Evolutionary conservation across 2,329 filamentous ascomycete species (phyloP), one percentile per base, ranked within the genome.

Genomic region (Claviceps humidiphila): DNA sequence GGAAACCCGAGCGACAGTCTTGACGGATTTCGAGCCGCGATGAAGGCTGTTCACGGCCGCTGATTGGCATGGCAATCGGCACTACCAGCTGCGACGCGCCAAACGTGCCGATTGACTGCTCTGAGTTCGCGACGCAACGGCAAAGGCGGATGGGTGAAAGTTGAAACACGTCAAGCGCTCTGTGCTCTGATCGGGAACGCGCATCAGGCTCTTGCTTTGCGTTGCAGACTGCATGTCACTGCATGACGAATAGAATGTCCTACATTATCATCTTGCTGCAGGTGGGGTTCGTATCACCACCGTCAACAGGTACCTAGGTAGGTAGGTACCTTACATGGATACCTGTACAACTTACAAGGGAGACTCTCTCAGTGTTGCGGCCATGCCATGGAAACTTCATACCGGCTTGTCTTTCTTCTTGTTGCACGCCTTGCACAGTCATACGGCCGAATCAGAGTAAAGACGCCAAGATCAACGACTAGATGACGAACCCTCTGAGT

Each of bases 91-190:
- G 42, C 41, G 22, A n/a, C 13, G 14, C 14, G 44, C 44, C 30
- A 40, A 40, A 43, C 43, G 7, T 43, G 26, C 43, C 24, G 45
- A 49, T 14, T 30, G 37, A 44, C 14, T 50, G 41, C 40, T 30
- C 20, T 24, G 34, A 37, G 30, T 34, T 34, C 30, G 30, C 30
- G 30, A 48, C 51, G 51, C 47, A 47, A 40, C 51, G 47, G 34
- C 11, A 34, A 46, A 17, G 52, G 39, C 20, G 52, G 44, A 44
- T 41, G 24, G 48, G 41, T 48, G 48, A 53, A 40, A 51, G 48
- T 37, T 48, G 48, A 53, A 40, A 51, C 52, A 53, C 16, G 43
- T 51, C 52, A 51, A 49, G 52, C 49, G 52, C 49, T 50, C 26
- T 40, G 30, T 16, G 26, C 43, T 17, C 42, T 53, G 52, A 44